Evolutionary conservation across 2,329 filamentous ascomycete genomes (phyloP).

Genomic region (Colletotrichum sp.): DNA sequence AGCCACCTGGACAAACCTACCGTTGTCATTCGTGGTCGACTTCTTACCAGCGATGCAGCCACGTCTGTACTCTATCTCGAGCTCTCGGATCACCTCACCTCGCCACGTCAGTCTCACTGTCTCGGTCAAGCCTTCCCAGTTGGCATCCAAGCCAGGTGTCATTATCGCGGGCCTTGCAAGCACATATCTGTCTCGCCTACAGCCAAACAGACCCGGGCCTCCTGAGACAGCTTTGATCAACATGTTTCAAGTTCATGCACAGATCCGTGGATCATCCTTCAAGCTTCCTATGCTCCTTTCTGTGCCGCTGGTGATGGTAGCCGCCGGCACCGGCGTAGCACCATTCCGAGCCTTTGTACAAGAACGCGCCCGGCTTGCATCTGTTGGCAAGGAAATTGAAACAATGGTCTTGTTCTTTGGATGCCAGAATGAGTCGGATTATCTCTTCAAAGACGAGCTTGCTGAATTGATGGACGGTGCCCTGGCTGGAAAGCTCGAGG

Average conservation of each 20-base stretch:
- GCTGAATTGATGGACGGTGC: not conserved
- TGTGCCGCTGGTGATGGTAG: constrained; percentile 57
- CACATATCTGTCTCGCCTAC: not conserved
- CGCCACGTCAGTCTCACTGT: not conserved
- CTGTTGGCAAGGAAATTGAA: not conserved
- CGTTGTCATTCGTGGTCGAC: not conserved
- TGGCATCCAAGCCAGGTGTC: not conserved
- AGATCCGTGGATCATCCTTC: constrained; percentile 38
- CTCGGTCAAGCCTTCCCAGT: not conserved
- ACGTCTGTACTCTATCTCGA: not conserved
- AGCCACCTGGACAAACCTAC: not conserved
- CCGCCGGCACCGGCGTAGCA: constrained; percentile 54
- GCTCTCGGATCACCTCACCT: not conserved
- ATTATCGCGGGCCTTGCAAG: not conserved
- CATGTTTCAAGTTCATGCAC: not conserved
- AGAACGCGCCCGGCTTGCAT: not conserved
- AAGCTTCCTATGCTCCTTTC: constrained; percentile 45
- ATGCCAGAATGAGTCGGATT: not conserved
- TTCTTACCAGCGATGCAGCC: not conserved
- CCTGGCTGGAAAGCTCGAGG: not conserved
- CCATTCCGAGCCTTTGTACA: constrained; percentile 35
- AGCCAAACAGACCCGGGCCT: not conserved
- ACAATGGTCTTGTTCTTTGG: not conserved
- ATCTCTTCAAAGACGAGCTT: not conserved
- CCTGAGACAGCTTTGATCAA: not conserved